phyloP scores from a whole-genome alignment of 306 rosid species.

The Carpinus viminea region DNA sequence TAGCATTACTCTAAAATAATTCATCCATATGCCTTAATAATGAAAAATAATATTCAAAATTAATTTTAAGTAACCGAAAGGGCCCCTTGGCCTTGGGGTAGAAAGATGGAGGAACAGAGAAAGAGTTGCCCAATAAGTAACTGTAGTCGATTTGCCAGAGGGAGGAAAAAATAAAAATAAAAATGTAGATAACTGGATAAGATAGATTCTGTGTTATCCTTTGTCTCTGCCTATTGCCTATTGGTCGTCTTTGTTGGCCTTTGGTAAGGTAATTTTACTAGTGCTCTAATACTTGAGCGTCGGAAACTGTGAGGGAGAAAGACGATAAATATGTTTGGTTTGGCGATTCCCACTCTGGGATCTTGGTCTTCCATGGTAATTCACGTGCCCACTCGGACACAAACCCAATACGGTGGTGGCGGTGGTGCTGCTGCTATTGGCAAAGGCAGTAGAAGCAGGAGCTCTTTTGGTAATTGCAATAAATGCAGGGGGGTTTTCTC shows the following conservation, averaged over 20 bases:
- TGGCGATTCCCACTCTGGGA: slow-evolving; percentile 46
- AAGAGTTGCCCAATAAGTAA: too few relatives aligned
- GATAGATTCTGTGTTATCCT: neutral
- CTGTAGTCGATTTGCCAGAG: neutral
- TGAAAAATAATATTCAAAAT: too few relatives aligned
- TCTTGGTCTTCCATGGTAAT: slow-evolving; percentile 41
- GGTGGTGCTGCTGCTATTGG: slow-evolving; percentile 3
- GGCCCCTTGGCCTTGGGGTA: too few relatives aligned
- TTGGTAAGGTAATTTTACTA: neutral
- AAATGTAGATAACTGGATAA: neutral
- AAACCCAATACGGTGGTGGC: slow-evolving; percentile 26
- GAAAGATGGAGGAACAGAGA: too few relatives aligned
- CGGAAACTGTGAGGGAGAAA: neutral
- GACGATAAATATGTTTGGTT: slow-evolving; percentile 30
- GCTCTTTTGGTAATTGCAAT: slow-evolving; percentile 29
- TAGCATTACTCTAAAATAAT: too few relatives aligned
- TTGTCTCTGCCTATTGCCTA: neutral
- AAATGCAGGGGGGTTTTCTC: slow-evolving; percentile 29
- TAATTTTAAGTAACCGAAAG: too few relatives aligned
- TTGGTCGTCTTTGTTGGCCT: neutral
- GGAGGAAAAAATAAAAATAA: neutral
- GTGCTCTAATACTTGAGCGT: neutral
- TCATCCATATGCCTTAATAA: too few relatives aligned
- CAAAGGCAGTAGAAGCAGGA: slow-evolving; percentile 23
- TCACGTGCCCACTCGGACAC: slow-evolving; percentile 13